Evolutionary conservation across 345 rosid genomes (phyloP), one percentile per base, ranked within the genome.

Genomic region (Sonneratia caseolaris): DNA sequence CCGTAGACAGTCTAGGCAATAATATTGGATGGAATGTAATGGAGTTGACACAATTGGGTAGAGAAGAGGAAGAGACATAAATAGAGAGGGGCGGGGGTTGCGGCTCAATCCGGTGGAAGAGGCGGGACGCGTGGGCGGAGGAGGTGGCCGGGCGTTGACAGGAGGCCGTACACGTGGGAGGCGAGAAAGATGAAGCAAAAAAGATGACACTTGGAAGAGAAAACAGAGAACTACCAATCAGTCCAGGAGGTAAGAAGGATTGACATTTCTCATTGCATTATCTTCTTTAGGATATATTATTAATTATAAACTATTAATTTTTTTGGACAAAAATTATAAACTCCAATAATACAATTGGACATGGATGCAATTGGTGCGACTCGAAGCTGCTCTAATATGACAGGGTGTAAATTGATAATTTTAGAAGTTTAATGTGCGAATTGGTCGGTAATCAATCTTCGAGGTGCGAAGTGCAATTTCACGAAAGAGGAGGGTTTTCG

Each of bases 81-180:
- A 74, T 65, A 76, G 13, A 36, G 45, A 21, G 22, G 53, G 74
- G 70, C 55, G 45, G 76, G 49, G 64, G 11, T 67, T 38, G 19
- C 51, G 37, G 73, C 38, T 11, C 42, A 35, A 7, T 37, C 21
- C 67, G 71, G 55, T 7, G 70, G 76, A n/a, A 48, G 45, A 27
- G 55, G 66, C 13, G 62, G 35, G 82, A 80, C 83, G 84, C 80
- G 81, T 82, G 90, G 82, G 68, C 66, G 80, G 49, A 68, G 75
- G 70, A 32, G 71, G 66, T 11, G 79, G 68, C 14, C 27, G 68
- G 71, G 38, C 71, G 68, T 68, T 72, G 71, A 73, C 57, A 18
- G 40, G 51, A 22, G 32, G 32, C 0, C 40, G 35, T 14, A 79
- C 78, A 77, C 81, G 71, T 82, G 81, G 81, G 21, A 45, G 70